Conservation (phyloP, 257 asterid genomes). For the Parsonsia alboflavescens region DNA sequence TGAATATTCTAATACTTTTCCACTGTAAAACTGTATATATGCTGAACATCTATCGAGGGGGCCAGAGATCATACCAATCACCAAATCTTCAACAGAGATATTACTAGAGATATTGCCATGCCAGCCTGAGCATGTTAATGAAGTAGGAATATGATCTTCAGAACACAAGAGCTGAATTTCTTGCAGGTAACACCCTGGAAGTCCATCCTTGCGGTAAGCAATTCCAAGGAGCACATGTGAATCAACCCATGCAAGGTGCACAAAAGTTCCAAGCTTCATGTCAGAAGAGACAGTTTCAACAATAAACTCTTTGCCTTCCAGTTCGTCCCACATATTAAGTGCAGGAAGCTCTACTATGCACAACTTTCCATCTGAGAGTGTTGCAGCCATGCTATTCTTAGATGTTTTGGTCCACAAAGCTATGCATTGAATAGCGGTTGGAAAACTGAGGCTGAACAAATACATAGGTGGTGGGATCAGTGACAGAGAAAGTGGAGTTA, state of each 20-base stretch:
- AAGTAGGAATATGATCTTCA: slow-evolving; percentile 60
- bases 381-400: slow-evolving; percentile 60
- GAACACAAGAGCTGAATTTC: slow-evolving; percentile 66
- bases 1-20: slow-evolving; percentile 59
- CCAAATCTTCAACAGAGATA: slow-evolving; percentile 50
- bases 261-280: slow-evolving; percentile 33
- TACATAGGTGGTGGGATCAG: slow-evolving; percentile 93
- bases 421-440: slow-evolving; percentile 54
- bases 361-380: slow-evolving; percentile 81
- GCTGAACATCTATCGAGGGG: slow-evolving; percentile 46
- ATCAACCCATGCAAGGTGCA: slow-evolving; percentile 73
- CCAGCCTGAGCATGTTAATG: slow-evolving; percentile 86
- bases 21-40: slow-evolving; percentile 76
- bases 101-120: slow-evolving; percentile 43
- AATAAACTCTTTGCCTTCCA: slow-evolving; percentile 62
- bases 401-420: slow-evolving; percentile 37
- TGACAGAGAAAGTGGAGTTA: slow-evolving; percentile 73
- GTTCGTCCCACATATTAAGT: slow-evolving; percentile 80
- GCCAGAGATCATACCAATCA: slow-evolving; percentile 50
- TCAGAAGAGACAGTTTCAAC: slow-evolving; percentile 51
- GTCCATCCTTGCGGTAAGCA: slow-evolving; percentile 35
- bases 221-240: slow-evolving; percentile 62
- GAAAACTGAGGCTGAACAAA: slow-evolving; percentile 60
- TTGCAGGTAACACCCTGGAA: slow-evolving; percentile 48
- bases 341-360: slow-evolving; percentile 75